These are phyloP conservation scores for Cryphonectria parasitica DNA, from an alignment of 2,329 filamentous ascomycete genomes.

Conservation along the genomic window DNA sequence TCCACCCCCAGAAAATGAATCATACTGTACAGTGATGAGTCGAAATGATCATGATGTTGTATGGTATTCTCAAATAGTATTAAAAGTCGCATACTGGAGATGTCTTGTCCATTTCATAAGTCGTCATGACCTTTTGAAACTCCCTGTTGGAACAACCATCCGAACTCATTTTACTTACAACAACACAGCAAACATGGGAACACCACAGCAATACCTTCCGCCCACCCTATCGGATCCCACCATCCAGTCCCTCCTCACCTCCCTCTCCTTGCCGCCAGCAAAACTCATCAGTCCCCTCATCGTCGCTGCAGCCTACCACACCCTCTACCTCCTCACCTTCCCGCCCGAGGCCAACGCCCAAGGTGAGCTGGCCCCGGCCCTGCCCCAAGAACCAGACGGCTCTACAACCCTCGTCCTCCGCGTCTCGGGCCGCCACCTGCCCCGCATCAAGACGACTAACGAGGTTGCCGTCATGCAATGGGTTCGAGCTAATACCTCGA, in stretches of 20 bases:
- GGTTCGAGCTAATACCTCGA: slow-evolving; percentile 38
- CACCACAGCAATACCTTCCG: slow-evolving; percentile 14
- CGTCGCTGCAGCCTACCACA: slow-evolving; percentile 35
- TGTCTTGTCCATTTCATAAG: neutral
- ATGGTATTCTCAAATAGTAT: neutral
- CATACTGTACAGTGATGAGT: neutral
- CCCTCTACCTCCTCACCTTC: slow-evolving; percentile 35
- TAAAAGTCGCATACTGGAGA: neutral
- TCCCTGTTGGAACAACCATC: neutral
- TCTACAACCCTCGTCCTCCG: slow-evolving; percentile 37
- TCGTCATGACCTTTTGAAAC: neutral
- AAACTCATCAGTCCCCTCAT: slow-evolving; percentile 27
- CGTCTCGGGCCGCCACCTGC: slow-evolving; percentile 41
- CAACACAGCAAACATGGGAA: neutral
- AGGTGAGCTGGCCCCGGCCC: slow-evolving; percentile 18
- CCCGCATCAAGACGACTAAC: slow-evolving; percentile 42
- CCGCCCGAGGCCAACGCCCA: neutral
- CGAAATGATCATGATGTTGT: neutral
- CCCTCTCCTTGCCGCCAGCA: slow-evolving; percentile 31
- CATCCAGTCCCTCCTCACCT: slow-evolving; percentile 30
- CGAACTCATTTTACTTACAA: neutral
- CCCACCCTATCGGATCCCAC: slow-evolving; percentile 6
- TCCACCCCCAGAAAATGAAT: neutral
- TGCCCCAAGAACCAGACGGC: slow-evolving; percentile 18
- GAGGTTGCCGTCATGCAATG: slow-evolving; percentile 43